Base-by-base conservation (phyloP, 2,329 filamentous ascomycete genomes). In the Phyllosticta citrichinensis region DNA sequence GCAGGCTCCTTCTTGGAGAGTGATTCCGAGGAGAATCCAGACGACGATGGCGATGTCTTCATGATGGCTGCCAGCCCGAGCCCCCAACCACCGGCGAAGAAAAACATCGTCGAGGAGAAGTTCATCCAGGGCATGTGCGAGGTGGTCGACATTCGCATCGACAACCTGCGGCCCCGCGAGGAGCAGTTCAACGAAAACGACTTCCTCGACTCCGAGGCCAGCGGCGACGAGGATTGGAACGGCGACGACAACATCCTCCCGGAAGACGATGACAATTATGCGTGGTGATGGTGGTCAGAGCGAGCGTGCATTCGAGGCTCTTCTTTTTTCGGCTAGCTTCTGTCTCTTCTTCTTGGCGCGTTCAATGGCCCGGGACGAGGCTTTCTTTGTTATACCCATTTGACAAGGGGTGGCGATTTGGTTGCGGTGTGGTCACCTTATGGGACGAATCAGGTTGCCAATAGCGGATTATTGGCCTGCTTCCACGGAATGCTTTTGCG, bases 101-200 rank as follows among this genome's bases (percentile, higher is more conserved):
- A 20, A n/a, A n/a, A 47, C n/a, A 54, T n/a, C n/a, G 51, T 30
- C 12, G 22, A 53, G 10, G 68, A 71, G 55, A 65, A 63, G 0
- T 79, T 79, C 62, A 74, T 87, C 25, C 88, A 92, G 63, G 87
- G 87, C 1, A 79, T 87, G 65, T 93, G 88, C 68, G 80, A 85
- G 51, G 79, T 84, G 5, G 87, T 92, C 19, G 82, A 88, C 63
- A 81, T 92, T 52, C 77, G 83, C 53, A 86, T 92, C 65, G 89
- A 92, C 72, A 92, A 92, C 69, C 82, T 89, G 68, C 86, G 89
- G 63, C 85, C 86, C 5, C 80, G 80, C 2, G 88, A 91, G 73
- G 75, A 81, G 24, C 84, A 87, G 63, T 89, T 81, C 64, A 81
- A 80, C 22, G 89, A 91, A 77, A 83, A 81, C 1, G 88, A 93